Evolutionary conservation across 192 early-diverging fungal genomes (phyloP).

Genomic region (Kickxella alabastrina): DNA sequence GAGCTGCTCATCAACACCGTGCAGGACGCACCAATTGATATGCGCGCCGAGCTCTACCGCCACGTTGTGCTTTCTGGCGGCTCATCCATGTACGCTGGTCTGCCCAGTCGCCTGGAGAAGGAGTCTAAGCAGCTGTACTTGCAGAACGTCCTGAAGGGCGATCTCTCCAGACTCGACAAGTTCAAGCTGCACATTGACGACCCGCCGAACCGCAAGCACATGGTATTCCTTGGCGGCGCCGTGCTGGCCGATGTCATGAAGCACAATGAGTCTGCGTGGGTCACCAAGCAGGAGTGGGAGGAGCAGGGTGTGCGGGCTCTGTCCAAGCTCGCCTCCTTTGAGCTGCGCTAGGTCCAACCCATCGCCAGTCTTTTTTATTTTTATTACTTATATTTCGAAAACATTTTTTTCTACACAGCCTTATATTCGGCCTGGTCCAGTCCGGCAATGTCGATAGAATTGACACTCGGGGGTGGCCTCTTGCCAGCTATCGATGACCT

Average conservation of each 20-base stretch:
- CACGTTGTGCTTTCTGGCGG: slow-evolving; percentile 98
- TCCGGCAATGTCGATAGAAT: slow-evolving; percentile 17
- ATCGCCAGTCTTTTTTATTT: slow-evolving; percentile 8
- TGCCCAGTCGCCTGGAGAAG: slow-evolving; percentile 96
- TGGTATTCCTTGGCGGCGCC: slow-evolving; percentile 97
- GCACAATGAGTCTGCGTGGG: slow-evolving; percentile 84
- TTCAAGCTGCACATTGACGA: slow-evolving; percentile 98
- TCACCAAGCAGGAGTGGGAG: slow-evolving; percentile 91
- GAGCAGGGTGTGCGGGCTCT: slow-evolving; percentile 79
- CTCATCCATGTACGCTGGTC: slow-evolving; percentile 97
- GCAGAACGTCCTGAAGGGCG: slow-evolving; percentile 81
- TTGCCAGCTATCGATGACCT: slow-evolving; percentile 26
- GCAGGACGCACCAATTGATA: slow-evolving; percentile 86
- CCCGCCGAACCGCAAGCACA: slow-evolving; percentile 95
- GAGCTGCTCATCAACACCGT: slow-evolving; percentile 93
- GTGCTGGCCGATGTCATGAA: slow-evolving; percentile 96
- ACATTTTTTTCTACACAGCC: background rate
- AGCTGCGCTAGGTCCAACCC: slow-evolving; percentile 19
- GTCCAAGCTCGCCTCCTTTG: slow-evolving; percentile 45
- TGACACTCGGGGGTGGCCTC: slow-evolving; percentile 8
- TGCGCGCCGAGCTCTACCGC: slow-evolving; percentile 92
- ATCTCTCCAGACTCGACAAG: slow-evolving; percentile 75
- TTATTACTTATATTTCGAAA: background rate
- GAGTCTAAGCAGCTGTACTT: slow-evolving; percentile 97
- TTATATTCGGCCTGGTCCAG: background rate